These are phyloP conservation scores for Tetrahymena elliotti DNA, from an alignment of 73 alveolate species.

Conservation along the genomic window DNA sequence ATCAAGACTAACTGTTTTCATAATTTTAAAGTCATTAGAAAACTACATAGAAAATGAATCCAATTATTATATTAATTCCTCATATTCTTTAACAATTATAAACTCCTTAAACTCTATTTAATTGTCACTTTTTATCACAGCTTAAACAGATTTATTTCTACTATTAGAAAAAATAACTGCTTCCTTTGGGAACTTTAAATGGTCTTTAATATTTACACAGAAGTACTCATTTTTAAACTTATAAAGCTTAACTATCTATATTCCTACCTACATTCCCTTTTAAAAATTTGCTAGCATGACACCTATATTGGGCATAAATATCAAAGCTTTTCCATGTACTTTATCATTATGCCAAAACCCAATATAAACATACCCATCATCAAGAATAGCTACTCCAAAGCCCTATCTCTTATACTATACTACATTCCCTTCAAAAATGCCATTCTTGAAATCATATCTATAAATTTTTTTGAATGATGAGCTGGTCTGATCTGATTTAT, in stretches of 20 bases:
- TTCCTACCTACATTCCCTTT: not conserved
- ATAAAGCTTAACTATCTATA: not conserved
- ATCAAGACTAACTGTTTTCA: not conserved
- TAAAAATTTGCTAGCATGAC: not conserved
- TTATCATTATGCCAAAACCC: not conserved
- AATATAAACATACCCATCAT: not conserved
- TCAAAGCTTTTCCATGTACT: not conserved
- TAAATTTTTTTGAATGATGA: not conserved
- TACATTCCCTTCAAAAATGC: not conserved
- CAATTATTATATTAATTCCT: not conserved
- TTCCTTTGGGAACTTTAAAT: not conserved
- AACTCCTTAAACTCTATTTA: not conserved
- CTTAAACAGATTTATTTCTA: not conserved
- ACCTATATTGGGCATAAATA: not conserved
- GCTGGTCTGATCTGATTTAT: not conserved
- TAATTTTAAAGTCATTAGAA: not conserved
- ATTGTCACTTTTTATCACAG: not conserved
- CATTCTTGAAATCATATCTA: not conserved
- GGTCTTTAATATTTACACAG: not conserved
- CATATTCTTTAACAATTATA: not conserved
- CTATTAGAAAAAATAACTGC: not conserved
- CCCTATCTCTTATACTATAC: not conserved
- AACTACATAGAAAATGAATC: not conserved
- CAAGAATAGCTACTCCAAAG: not conserved
- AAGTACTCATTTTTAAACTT: not conserved